Base-by-base conservation (phyloP, 2,329 filamentous ascomycete species). In the Endoconidiophora laricicola region DNA sequence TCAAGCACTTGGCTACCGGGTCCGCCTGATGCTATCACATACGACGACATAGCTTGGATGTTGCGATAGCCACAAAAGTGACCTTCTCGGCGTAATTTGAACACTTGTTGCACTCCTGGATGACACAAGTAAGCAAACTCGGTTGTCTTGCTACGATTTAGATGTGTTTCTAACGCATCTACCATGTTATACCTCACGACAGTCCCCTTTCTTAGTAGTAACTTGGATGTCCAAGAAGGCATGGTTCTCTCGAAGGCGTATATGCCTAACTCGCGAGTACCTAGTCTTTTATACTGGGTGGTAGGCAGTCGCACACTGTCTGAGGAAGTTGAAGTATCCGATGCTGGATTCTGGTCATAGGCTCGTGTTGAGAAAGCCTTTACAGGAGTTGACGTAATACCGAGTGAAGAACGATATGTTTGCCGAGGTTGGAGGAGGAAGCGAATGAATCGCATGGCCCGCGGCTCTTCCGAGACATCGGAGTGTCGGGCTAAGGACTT, bases 41-140 rank as follows among this genome's bases (percentile, higher is more conserved):
- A 88, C 0, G 87, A 90, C 12, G 82, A 68, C 57, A 95, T 65
- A 79, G 93, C 93, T 62, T 96, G 91, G 29, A 94, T 93, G 60
- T 94, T 96, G 39, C 90, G 76, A 61, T 95, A 96, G 3, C 90
- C 90, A 61, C 90, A 96, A 61, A 96, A 96, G 4, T 86, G 84
- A 73, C 78, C 78, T 66, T 94, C 88, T 54, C 69, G 72, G n/a
- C 72, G 74, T 48, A 93, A 70, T 59, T 94, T 94, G 47, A 83
- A 85, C 23, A 96, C 73, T 59, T 95, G 88, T 45, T 79, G 72
- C 0, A 86, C 82, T 44, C 71, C 70, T 1, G 81, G 74, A 58
- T 87, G 79, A 62, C 88, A 95, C 33, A 94, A 69, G 58, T 87
- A 94, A 4, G 85, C 84, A 55, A 76, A 76, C 48, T 75, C 69